These are phyloP conservation scores for Aspergillus persii DNA, from an alignment of 2,329 filamentous ascomycete genomes.

Conservation along the genomic window DNA sequence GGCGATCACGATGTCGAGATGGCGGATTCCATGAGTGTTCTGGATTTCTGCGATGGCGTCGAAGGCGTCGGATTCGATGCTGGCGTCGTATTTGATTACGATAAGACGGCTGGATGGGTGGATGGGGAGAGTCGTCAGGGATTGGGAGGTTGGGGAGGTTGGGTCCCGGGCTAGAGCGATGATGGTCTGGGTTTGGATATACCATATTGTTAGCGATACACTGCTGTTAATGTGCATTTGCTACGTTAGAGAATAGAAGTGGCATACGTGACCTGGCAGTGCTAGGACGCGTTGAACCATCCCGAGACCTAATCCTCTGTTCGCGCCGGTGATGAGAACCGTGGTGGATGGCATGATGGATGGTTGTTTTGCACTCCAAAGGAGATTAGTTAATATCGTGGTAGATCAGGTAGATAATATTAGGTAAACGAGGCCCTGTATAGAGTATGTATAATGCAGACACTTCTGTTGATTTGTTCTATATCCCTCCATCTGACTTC, in stretches of 20 bases:
- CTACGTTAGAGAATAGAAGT: not conserved
- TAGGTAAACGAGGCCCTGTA: too few relatives aligned
- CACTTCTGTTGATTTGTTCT: not conserved
- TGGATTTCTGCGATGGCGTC: not conserved
- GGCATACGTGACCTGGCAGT: not conserved
- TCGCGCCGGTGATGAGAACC: conserved; percentile 6
- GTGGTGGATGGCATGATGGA: not conserved
- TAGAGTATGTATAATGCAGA: not conserved
- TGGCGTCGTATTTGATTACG: not conserved
- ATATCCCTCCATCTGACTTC: not conserved
- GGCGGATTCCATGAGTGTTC: conserved; percentile 3
- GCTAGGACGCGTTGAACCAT: not conserved
- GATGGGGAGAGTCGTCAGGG: not conserved
- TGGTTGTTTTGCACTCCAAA: too few relatives aligned
- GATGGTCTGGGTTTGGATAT: conserved; percentile 4
- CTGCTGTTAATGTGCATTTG: too few relatives aligned
- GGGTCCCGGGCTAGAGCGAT: conserved; percentile 10
- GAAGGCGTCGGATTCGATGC: not conserved
- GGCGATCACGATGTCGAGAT: conserved; percentile 27
- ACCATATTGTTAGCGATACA: not conserved
- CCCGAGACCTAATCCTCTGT: conserved; percentile 4
- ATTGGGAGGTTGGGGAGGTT: not conserved
- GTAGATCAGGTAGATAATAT: too few relatives aligned
- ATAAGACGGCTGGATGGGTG: conserved; percentile 2
- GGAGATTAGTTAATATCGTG: too few relatives aligned